Evolutionary conservation across 306 rosid species (phyloP).

Genomic region (Styphnolobium japonicum): DNA sequence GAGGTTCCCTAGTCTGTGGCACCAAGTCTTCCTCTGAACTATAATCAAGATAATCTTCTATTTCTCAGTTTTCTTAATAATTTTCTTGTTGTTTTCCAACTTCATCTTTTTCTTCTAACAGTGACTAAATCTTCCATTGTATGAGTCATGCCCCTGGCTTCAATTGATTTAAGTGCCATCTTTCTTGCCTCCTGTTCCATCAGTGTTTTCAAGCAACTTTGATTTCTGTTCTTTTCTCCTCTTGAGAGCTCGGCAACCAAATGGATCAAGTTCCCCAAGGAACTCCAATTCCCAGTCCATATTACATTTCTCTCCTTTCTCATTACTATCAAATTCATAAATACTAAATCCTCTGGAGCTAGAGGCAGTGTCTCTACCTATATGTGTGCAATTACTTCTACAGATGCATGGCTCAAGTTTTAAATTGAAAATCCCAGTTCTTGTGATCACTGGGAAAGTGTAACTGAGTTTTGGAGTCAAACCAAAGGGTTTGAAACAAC

Average conservation of each 20-base stretch:
- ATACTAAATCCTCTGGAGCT: constrained; percentile 3
- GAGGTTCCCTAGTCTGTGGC: constrained; percentile 16
- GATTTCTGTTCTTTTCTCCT: constrained; percentile 44
- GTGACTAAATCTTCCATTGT: constrained; percentile 45
- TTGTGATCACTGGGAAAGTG: constrained; percentile 4
- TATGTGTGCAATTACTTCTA: constrained; percentile 16
- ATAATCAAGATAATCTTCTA: too few species aligned
- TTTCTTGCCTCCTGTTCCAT: constrained; percentile 61
- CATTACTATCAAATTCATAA: constrained; percentile 14
- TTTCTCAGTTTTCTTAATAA: too few species aligned
- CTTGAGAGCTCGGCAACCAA: constrained; percentile 42
- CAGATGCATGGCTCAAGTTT: background rate
- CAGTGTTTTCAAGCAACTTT: constrained; percentile 45
- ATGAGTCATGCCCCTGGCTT: constrained; percentile 47
- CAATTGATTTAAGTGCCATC: constrained; percentile 51
- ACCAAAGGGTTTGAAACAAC: constrained; percentile 29
- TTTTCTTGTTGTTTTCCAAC: constrained; percentile 12
- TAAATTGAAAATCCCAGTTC: constrained; percentile 17
- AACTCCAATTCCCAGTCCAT: constrained; percentile 56
- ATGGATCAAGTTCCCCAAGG: constrained; percentile 53
- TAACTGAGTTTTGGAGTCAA: constrained; percentile 20
- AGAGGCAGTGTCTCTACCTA: constrained; percentile 10
- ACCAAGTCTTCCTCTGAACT: too few species aligned
- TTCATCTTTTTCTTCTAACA: constrained; percentile 44
- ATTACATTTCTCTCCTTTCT: background rate